Evolutionary conservation across 2,329 filamentous ascomycete genomes (phyloP).

Genomic region (Fusarium sterilihyphosum): DNA sequence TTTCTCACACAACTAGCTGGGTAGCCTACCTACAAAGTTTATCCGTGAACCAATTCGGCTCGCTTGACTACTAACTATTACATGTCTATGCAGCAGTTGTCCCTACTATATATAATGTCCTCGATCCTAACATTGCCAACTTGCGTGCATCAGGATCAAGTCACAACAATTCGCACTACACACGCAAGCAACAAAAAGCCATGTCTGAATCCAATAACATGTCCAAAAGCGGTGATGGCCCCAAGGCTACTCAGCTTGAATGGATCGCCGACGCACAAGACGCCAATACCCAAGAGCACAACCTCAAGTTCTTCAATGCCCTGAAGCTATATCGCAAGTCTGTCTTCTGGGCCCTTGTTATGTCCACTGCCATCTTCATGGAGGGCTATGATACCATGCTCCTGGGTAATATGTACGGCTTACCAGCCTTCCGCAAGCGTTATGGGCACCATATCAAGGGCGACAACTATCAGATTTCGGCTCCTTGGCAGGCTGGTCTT

Average conservation of each 20-base stretch:
- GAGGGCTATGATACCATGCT: neutral
- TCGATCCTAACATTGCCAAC: too few relatives aligned
- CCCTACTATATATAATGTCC: neutral
- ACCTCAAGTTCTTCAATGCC: neutral
- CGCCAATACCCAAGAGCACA: neutral
- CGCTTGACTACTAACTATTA: too few relatives aligned
- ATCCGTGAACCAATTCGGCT: too few relatives aligned
- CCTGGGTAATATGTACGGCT: neutral
- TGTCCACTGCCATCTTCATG: neutral
- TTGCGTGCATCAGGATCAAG: too few relatives aligned
- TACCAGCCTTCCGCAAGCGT: neutral
- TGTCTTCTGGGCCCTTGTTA: neutral
- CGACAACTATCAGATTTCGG: neutral
- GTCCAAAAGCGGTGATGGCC: neutral
- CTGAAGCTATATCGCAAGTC: neutral
- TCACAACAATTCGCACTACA: neutral
- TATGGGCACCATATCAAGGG: neutral
- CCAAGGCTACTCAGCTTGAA: neutral
- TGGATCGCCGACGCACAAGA: neutral
- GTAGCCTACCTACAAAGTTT: too few relatives aligned
- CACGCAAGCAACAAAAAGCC: neutral
- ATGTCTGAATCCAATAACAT: neutral
- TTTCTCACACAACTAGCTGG: too few relatives aligned
- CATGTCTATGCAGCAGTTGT: too few relatives aligned
- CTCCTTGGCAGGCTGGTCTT: neutral